A percentile compares a stretch with the other conserved stretches of the same genome.
phyloP scores from a whole-genome alignment of 1,284 basidiomycete species.

The Tilletia horrida region DNA sequence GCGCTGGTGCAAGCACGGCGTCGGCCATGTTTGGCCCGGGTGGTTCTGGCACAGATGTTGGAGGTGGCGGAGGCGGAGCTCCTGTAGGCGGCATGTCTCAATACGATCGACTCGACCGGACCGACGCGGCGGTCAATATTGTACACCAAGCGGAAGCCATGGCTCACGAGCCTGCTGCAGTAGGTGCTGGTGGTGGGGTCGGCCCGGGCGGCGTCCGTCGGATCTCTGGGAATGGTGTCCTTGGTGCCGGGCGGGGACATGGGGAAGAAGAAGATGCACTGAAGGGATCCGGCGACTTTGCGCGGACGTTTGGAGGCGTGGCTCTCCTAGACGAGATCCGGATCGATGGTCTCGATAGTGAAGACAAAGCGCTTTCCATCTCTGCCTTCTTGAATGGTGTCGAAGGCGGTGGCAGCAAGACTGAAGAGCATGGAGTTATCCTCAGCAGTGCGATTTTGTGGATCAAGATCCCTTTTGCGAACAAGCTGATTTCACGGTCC shows the following conservation, averaged over 20 bases:
- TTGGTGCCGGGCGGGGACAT: not conserved
- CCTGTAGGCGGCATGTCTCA: slow-evolving; percentile 1
- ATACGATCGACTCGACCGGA: not conserved
- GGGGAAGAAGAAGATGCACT: slow-evolving; percentile 20
- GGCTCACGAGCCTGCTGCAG: slow-evolving; percentile 12
- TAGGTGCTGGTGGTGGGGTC: slow-evolving; percentile 15
- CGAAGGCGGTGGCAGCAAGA: not conserved
- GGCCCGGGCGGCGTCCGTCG: not conserved
- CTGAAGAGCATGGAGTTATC: not conserved
- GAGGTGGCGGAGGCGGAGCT: not conserved
- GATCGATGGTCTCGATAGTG: slow-evolving; percentile 4
- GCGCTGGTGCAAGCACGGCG: not conserved
- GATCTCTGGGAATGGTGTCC: not conserved
- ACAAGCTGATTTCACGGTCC: not conserved
- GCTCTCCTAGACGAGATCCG: slow-evolving; percentile 41
- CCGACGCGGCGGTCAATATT: not conserved
- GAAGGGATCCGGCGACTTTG: slow-evolving; percentile 36
- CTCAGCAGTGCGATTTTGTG: not conserved
- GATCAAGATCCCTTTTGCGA: not conserved
- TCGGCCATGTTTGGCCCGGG: not conserved
- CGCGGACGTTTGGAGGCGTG: slow-evolving; percentile 36
- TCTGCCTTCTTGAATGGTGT: not conserved
- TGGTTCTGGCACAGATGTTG: not conserved
- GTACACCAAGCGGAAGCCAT: slow-evolving; percentile 7
- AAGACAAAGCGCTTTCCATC: not conserved